Base-by-base conservation (phyloP, 305 asterid species). In the Fraxinus velutina region DNA sequence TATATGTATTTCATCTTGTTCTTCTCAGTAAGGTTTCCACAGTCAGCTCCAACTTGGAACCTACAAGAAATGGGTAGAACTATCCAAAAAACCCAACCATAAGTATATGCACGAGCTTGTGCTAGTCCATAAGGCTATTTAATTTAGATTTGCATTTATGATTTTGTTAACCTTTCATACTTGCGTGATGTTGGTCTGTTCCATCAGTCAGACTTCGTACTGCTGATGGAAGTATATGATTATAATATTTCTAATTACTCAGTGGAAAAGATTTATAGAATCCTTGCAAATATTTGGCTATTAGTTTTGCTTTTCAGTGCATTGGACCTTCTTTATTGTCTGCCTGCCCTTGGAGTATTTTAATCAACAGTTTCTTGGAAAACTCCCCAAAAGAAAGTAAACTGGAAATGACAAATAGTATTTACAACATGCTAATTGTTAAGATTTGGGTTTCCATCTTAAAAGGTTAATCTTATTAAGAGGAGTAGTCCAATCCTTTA, bases 271-370 rank as follows among this genome's bases (percentile, higher is more conserved):
- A 33, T 30, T 62, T 68, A 34, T 12, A 36, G 6, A 13, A 13
- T 78, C 75, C 62, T 57, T 55, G 32, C 33, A 5, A 32, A 74
- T 21, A 73, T 30, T 73, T 42, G 27, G 78, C 34, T n/a, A 72
- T 29, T 72, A 33, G 21, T 78, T 33, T 78, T 78, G 22, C 73
- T 71, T 80, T 50, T 50, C 33, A 47, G 27, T 42, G 78, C 73
- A 30, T 79, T 6, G 22, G 9, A 60, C 71, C 73, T 77, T 66
- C 73, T 77, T 68, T 68, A 15, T 30, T 68, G 39, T 30, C 73
- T 24, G 33, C n/a, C 33, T 50, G 21, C 62, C 34, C 15, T 64
- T 13, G 73, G 17, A 24, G 68, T 19, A 60, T 60, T 60, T 19
- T 60, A 19, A 60, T 60, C 30, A 19, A 60, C 8, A 3, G 39